Evolutionary conservation across 257 asterid genomes (phyloP).

Genomic region (Striga asiatica): DNA sequence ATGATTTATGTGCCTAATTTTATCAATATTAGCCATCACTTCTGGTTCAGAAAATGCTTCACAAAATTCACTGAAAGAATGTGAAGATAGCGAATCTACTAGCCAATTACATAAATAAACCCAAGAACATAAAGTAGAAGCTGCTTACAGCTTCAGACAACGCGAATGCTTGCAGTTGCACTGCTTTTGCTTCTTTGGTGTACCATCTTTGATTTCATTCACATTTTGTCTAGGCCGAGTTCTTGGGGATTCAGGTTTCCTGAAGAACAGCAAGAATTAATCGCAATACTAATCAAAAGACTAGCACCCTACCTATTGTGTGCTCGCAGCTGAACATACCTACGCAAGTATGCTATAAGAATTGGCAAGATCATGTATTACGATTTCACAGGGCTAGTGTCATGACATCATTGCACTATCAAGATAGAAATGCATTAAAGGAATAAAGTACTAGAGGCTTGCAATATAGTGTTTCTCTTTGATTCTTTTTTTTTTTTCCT

Average conservation of each 20-base stretch:
- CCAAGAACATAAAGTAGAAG: constrained; percentile 16
- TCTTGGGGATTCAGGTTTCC: constrained; percentile 93
- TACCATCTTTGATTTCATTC: constrained; percentile 69
- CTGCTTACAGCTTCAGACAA: constrained; percentile 86
- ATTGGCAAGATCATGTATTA: neutral
- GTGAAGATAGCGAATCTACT: constrained; percentile 2
- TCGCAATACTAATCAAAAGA: constrained; percentile 8
- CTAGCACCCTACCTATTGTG: neutral
- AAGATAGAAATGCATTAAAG: too few species aligned
- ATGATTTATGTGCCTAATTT: neutral
- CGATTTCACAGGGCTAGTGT: constrained; percentile 5
- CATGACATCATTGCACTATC: too few species aligned
- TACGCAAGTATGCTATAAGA: neutral
- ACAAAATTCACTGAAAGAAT: constrained; percentile 13
- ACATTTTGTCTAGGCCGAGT: constrained; percentile 48
- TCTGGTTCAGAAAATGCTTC: constrained; percentile 1
- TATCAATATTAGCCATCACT: neutral
- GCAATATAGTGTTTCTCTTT: neutral
- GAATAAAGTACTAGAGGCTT: too few species aligned
- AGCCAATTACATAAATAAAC: neutral
- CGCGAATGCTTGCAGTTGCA: constrained; percentile 94
- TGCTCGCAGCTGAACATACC: neutral
- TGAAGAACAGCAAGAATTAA: constrained; percentile 23
- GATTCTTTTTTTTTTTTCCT: too few species aligned
- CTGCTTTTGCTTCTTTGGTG: constrained; percentile 94